Evolutionary conservation across 108 stramenopile genomes (phyloP).

Genomic region (Pseudonitzschia pungens): DNA sequence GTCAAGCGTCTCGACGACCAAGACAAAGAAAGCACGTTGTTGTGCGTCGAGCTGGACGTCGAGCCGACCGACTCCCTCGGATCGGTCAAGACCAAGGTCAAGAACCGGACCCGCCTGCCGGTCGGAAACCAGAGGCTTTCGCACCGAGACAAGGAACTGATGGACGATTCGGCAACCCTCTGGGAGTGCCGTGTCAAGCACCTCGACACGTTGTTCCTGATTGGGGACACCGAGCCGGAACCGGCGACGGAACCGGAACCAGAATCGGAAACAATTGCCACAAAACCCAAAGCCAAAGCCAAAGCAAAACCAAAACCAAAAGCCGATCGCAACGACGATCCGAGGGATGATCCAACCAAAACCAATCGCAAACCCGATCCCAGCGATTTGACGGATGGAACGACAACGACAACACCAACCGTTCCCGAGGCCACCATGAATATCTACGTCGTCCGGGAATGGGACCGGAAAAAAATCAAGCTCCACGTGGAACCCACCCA

Average conservation of each 20-base stretch:
- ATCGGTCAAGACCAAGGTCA: slow-evolving; percentile 24
- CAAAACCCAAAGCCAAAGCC: too few relatives aligned
- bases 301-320: too few relatives aligned
- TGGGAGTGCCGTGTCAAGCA: slow-evolving; percentile 14
- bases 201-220: slow-evolving; percentile 24
- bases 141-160: slow-evolving; percentile 19
- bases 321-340: too few relatives aligned
- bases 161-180: slow-evolving; percentile 12
- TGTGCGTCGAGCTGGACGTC: slow-evolving; percentile 46
- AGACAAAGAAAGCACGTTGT: too few relatives aligned
- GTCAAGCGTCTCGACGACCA: slow-evolving; percentile 91
- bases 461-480: slow-evolving; percentile 22
- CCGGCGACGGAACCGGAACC: too few relatives aligned
- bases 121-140: slow-evolving; percentile 21
- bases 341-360: too few relatives aligned
- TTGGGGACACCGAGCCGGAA: too few relatives aligned
- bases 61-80: slow-evolving; percentile 26
- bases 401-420: background rate
- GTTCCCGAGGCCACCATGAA: slow-evolving; percentile 1
- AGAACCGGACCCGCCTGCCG: slow-evolving; percentile 17
- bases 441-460: slow-evolving; percentile 25
- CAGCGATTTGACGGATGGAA: too few relatives aligned
- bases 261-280: too few relatives aligned
- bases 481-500: slow-evolving; percentile 3
- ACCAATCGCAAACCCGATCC: slow-evolving; percentile 1